phyloP scores from a whole-genome alignment of 1,284 basidiomycete species.

The Jaminaea rosea region DNA sequence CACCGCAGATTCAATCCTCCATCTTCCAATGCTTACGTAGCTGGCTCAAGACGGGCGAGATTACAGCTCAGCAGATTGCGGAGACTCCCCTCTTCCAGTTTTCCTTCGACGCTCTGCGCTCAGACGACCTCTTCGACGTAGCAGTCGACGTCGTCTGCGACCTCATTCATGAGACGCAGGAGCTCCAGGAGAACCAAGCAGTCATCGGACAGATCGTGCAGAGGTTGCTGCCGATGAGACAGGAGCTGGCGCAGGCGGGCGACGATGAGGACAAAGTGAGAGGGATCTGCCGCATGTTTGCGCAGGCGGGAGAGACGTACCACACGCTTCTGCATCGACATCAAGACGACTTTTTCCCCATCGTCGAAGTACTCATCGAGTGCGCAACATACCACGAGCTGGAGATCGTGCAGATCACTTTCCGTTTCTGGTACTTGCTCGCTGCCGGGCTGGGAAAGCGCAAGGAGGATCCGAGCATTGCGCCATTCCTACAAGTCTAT shows the following conservation, averaged over 20 bases:
- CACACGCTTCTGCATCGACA: conserved; percentile 80
- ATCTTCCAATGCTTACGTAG: conserved; percentile 77
- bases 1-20: conserved; percentile 67
- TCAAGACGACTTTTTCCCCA: conserved; percentile 77
- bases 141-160: conserved; percentile 89
- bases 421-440: conserved; percentile 90
- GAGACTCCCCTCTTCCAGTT: conserved; percentile 73
- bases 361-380: conserved; percentile 87
- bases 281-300: conserved; percentile 81
- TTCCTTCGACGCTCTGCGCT: conserved; percentile 36
- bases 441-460: conserved; percentile 18
- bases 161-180: conserved; percentile 95
- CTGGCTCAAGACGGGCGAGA: conserved; percentile 83
- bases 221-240: conserved; percentile 26
- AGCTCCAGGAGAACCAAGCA: conserved; percentile 84
- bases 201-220: conserved; percentile 81
- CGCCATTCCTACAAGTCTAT: conserved; percentile 69
- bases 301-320: conserved; percentile 94
- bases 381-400: conserved; percentile 88
- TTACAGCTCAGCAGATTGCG: conserved; percentile 60
- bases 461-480: conserved; percentile 14
- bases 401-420: conserved; percentile 94
- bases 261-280: conserved; percentile 68
- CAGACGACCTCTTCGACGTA: conserved; percentile 76
- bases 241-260: conserved; percentile 23